Evolutionary conservation across 306 rosid species (phyloP), one percentile per base, ranked within the genome.

Genomic region (Vigna reflexopilosa): DNA sequence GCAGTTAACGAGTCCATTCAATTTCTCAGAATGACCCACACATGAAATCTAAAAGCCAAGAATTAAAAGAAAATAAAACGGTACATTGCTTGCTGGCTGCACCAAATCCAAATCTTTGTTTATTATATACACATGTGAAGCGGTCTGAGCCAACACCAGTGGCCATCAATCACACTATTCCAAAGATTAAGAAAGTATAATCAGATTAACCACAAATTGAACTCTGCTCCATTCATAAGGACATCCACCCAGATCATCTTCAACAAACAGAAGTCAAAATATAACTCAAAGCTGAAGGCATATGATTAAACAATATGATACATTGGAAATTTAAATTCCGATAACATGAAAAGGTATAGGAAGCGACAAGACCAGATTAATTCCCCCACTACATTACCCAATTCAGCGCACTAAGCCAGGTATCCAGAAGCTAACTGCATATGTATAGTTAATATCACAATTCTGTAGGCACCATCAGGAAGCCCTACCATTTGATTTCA

Each of bases 341-440:
- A 24, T 34, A 34, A 66, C 67, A 81, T 51, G 40, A 78, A 30
- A 61, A 77, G 81, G 81, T 48, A 85, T 26, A 36, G 81, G 79
- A 68, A 77, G 70, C 72, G 69, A 74, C 75, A 59, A 38, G 59
- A 67, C 77, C 83, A 77, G 75, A 73, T 6, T 76, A 68, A 44
- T 78, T 66, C 4, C 58, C 58, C 16, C 16, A 40, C 44, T n/a
- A 26, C 72, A 65, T 66, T 71, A 47, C 73, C 55, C 9, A 75
- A 72, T 76, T 63, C 38, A 9, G 17, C 14, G 15, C 52, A 67
- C 30, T 9, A 75, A 77, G 64, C 71, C 77, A 59, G 82, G 77
- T 28, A 51, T 72, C 62, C 77, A 76, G 54, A 65, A 80, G 80
- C 63, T 30, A 48, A 19, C 45, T 48, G 72, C 79, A 28, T 51